Evolutionary conservation across 805 yeast species (phyloP).

Genomic region (Brettanomyces anomalus): DNA sequence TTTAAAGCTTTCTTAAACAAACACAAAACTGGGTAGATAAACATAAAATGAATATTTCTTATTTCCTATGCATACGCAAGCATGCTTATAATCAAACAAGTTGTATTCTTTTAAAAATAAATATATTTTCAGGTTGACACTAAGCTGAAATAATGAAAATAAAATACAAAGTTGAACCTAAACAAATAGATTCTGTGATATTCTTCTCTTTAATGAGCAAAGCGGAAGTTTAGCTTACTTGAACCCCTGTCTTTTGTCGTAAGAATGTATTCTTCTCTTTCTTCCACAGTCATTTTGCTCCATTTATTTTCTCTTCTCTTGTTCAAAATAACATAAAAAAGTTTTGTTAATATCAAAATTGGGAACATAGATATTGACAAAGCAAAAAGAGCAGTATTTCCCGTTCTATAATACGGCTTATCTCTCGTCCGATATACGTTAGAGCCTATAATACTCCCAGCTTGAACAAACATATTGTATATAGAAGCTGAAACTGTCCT

Average conservation of each 20-base stretch:
- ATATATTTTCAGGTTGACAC: too few species aligned
- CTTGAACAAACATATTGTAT: constrained; percentile 56
- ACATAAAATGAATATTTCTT: too few species aligned
- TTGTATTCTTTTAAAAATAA: too few species aligned
- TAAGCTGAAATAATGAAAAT: too few species aligned
- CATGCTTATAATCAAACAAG: too few species aligned
- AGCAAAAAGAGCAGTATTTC: constrained; percentile 38
- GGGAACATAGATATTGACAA: constrained; percentile 24
- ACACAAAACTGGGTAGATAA: too few species aligned
- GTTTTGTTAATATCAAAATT: constrained; percentile 22
- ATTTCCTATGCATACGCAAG: too few species aligned
- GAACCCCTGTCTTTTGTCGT: constrained; percentile 46
- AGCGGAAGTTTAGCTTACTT: constrained; percentile 41
- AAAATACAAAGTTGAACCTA: too few species aligned
- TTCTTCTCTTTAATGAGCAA: constrained; percentile 19
- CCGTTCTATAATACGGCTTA: constrained; percentile 49
- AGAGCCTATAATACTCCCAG: constrained; percentile 43
- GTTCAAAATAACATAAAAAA: constrained; percentile 35
- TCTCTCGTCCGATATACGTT: constrained; percentile 52
- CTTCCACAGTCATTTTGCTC: constrained; percentile 40
- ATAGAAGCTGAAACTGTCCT: constrained; percentile 60
- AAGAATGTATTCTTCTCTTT: constrained; percentile 37
- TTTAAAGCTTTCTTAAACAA: too few species aligned
- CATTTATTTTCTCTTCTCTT: constrained; percentile 37
- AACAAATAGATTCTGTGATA: too few species aligned